These are phyloP conservation scores for Jacaranda mimosifolia DNA, from an alignment of 257 asterid genomes.

Conservation along the genomic window DNA sequence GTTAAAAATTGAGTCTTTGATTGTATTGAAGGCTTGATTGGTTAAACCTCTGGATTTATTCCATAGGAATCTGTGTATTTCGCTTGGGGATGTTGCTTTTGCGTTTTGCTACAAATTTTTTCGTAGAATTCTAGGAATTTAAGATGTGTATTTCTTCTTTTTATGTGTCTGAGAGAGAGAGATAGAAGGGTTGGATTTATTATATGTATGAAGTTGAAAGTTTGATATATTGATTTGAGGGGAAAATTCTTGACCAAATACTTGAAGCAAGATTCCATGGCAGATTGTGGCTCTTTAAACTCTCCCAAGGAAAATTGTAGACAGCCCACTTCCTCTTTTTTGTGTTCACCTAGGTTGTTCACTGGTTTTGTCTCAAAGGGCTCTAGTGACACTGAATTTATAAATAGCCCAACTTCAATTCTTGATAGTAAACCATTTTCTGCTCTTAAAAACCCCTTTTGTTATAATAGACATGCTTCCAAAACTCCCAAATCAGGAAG, in stretches of 20 bases:
- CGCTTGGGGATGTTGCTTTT: slow-evolving; percentile 4
- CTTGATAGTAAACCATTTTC: slow-evolving; percentile 65
- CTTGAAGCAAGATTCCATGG: slow-evolving; percentile 46
- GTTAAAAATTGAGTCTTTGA: slow-evolving; percentile 1
- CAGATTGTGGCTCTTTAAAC: slow-evolving; percentile 54
- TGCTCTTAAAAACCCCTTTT: slow-evolving; percentile 55
- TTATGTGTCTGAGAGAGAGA: neutral
- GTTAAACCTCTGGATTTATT: neutral
- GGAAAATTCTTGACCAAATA: slow-evolving; percentile 20
- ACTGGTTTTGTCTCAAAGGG: slow-evolving; percentile 56
- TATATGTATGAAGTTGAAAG: slow-evolving; percentile 23
- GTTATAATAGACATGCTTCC: slow-evolving; percentile 51
- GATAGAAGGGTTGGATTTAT: neutral
- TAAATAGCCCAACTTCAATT: slow-evolving; percentile 82
- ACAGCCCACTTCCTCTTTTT: slow-evolving; percentile 55
- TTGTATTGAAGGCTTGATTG: slow-evolving; percentile 1
- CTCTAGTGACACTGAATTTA: slow-evolving; percentile 58
- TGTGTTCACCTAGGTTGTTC: slow-evolving; percentile 73
- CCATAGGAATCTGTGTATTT: slow-evolving; percentile 16
- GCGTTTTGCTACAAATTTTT: neutral
- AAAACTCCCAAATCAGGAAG: slow-evolving; percentile 38
- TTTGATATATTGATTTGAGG: slow-evolving; percentile 32
- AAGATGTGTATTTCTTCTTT: neutral
- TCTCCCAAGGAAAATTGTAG: slow-evolving; percentile 51
- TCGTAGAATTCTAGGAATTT: neutral